Base-by-base conservation (phyloP, 2,329 filamentous ascomycete species). In the Lasiodiplodia gonubiensis region DNA sequence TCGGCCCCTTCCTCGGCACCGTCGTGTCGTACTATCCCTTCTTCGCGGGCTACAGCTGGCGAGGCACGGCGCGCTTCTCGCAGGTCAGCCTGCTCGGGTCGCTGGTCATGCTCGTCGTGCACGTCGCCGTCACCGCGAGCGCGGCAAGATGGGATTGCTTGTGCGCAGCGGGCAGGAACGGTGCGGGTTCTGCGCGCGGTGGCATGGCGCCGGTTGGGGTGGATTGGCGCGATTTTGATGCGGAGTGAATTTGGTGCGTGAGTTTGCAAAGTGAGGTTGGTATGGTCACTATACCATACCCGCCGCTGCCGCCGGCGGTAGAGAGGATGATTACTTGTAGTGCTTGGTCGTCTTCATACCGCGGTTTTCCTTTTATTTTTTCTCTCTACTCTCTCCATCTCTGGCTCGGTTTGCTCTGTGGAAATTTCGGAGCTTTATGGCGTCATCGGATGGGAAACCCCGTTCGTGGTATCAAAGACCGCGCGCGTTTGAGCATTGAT, bases 111-210 rank as follows among this genome's bases (percentile, higher is more conserved):
- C 72, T 85, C 10, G 55, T 78, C 4, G 23, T 85, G 39, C 87
- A 89, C 77, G 64, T 84, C 6, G 59, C 80, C 0, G 72, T 84
- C 7, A 75, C 87, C 4, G 72, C 72, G 12, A 66, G 81, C 2
- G 76, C 82, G 18, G 48, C 74, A 66, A 74, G 70, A 33, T 70
- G 67, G 67, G 73, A 74, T 52, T 65, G 59, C 55, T 68, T 80
- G 42, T 82, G 72, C 76, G 76, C 71, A 70, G 64, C 75, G 69
- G 72, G 33, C 5, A 18, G 37, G 16, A 33, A 18, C 7, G 39
- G 39, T 2, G 30, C 1, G 49, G 60, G 12, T 39, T 54, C n/a
- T n/a, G 39, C 3, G 21, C 23, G 30, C 33, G 21, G 27, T 21
- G 21, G 42, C 11, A 30, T 42, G 39, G 39, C 18, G 18, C 1